Percentiles rank a stretch among this genome's conserved stretches.
These are phyloP conservation scores for Galerina marginata DNA, from an alignment of 768 basidiomycete genomes.

Conservation along the genomic window DNA sequence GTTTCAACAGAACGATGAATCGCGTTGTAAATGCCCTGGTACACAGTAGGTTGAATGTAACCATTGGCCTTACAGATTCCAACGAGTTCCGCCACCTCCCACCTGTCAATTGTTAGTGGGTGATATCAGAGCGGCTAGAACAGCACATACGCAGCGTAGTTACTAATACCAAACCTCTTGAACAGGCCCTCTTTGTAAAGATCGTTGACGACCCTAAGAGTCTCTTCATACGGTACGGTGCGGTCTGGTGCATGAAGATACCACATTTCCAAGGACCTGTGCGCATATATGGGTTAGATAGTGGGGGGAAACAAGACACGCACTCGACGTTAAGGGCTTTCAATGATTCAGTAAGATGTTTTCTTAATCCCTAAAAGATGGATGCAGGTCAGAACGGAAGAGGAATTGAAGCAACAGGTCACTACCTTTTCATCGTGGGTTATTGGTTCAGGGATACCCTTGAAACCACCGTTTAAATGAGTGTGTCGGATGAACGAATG, in stretches of 20 bases:
- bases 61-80: slow-evolving; percentile 59
- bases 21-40: slow-evolving; percentile 54
- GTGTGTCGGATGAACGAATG: background rate
- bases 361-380: slow-evolving; percentile 45
- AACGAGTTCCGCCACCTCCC: slow-evolving; percentile 71
- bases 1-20: slow-evolving; percentile 46
- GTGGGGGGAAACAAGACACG: slow-evolving; percentile 19
- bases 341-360: slow-evolving; percentile 51
- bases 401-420: background rate
- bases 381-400: background rate
- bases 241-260: slow-evolving; percentile 71
- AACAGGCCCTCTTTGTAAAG: slow-evolving; percentile 63
- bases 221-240: slow-evolving; percentile 60
- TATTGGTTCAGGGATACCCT: slow-evolving; percentile 22
- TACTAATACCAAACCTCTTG: slow-evolving; percentile 68
- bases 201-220: slow-evolving; percentile 56
- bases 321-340: slow-evolving; percentile 50
- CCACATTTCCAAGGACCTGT: slow-evolving; percentile 52
- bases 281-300: slow-evolving; percentile 1
- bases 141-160: slow-evolving; percentile 53
- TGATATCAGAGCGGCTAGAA: background rate
- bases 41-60: slow-evolving; percentile 59
- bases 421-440: slow-evolving; percentile 39
- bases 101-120: slow-evolving; percentile 33
- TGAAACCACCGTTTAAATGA: background rate